phyloP scores from a whole-genome alignment of 192 early-diverging fungal genomes.

The Lobosporangium transversale region DNA sequence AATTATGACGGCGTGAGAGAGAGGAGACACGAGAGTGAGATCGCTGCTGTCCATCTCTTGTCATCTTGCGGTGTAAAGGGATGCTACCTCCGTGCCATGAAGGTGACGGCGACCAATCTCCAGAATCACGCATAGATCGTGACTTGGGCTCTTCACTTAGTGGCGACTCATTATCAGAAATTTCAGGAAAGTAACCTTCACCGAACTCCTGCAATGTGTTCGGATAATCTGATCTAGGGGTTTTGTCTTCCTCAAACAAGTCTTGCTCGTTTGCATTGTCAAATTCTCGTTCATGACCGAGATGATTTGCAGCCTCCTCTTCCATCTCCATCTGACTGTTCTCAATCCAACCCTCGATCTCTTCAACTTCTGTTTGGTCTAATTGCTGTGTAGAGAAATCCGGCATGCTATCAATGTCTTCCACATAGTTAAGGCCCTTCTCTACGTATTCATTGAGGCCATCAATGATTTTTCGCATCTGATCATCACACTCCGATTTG shows the following conservation, averaged over 20 bases:
- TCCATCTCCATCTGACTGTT: slow-evolving; percentile 56
- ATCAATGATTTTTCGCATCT: slow-evolving; percentile 69
- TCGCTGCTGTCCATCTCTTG: slow-evolving; percentile 39
- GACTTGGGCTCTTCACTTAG: slow-evolving; percentile 27
- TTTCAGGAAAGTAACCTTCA: slow-evolving; percentile 48
- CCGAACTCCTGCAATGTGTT: slow-evolving; percentile 25
- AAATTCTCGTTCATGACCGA: slow-evolving; percentile 16
- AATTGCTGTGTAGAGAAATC: slow-evolving; percentile 38
- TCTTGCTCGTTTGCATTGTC: slow-evolving; percentile 17
- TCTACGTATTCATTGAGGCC: slow-evolving; percentile 78
- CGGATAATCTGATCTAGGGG: slow-evolving; percentile 36
- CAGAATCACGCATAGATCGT: slow-evolving; percentile 40
- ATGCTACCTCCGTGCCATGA: slow-evolving; percentile 53
- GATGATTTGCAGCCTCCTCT: slow-evolving; percentile 20
- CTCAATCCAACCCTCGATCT: slow-evolving; percentile 52
- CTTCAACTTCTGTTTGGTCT: slow-evolving; percentile 45
- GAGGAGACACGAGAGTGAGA: slow-evolving; percentile 43
- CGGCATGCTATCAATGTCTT: slow-evolving; percentile 49
- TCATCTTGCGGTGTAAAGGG: slow-evolving; percentile 45
- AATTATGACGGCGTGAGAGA: slow-evolving; percentile 28
- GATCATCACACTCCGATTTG: slow-evolving; percentile 47
- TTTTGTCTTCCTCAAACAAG: slow-evolving; percentile 33
- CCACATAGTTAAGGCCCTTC: slow-evolving; percentile 59
- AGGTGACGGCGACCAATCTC: slow-evolving; percentile 48
- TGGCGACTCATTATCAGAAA: slow-evolving; percentile 39